Percentiles rank a stretch among this genome's conserved stretches.
These are phyloP conservation scores for Plasmodiophora brassicae DNA, from an alignment of 208 protist species.

Conservation along the genomic window DNA sequence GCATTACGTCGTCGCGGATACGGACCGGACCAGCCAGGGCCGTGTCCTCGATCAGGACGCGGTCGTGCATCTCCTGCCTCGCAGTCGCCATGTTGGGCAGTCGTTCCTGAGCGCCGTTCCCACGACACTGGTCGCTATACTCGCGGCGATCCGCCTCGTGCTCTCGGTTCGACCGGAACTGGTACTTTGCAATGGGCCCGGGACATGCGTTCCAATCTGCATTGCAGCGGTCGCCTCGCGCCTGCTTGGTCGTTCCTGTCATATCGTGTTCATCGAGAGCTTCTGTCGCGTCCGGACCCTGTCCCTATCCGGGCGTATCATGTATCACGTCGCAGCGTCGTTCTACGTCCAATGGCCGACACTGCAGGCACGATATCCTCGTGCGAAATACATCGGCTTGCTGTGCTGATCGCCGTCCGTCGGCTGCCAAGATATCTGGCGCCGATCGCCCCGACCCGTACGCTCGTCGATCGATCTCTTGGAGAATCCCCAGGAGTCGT, in stretches of 20 bases:
- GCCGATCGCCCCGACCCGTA: too few species aligned
- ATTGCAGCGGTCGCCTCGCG: conserved; percentile 46
- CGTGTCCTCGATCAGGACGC: neutral
- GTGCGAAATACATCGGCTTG: conserved; percentile 41
- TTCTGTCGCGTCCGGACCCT: conserved; percentile 58
- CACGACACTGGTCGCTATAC: conserved; percentile 57
- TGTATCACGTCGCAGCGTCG: conserved; percentile 51
- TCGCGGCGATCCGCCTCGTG: conserved; percentile 45
- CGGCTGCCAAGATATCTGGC: neutral
- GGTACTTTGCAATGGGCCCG: conserved; percentile 66
- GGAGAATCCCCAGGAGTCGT: too few species aligned
- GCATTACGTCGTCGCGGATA: conserved; percentile 34
- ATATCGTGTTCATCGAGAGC: conserved; percentile 65
- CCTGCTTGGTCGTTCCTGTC: neutral
- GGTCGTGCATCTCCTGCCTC: conserved; percentile 44
- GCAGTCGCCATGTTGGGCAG: conserved; percentile 64
- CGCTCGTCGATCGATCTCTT: too few species aligned
- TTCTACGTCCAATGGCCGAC: conserved; percentile 67
- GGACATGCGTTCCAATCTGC: conserved; percentile 66
- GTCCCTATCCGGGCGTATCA: conserved; percentile 60
- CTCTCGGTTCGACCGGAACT: conserved; percentile 41
- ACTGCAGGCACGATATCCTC: conserved; percentile 45
- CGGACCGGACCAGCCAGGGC: conserved; percentile 45
- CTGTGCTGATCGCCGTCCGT: conserved; percentile 24
- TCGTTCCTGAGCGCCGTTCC: conserved; percentile 58